These are phyloP conservation scores for Bremia lactucae DNA, from an alignment of 352 stramenopile species.

Conservation along the genomic window DNA sequence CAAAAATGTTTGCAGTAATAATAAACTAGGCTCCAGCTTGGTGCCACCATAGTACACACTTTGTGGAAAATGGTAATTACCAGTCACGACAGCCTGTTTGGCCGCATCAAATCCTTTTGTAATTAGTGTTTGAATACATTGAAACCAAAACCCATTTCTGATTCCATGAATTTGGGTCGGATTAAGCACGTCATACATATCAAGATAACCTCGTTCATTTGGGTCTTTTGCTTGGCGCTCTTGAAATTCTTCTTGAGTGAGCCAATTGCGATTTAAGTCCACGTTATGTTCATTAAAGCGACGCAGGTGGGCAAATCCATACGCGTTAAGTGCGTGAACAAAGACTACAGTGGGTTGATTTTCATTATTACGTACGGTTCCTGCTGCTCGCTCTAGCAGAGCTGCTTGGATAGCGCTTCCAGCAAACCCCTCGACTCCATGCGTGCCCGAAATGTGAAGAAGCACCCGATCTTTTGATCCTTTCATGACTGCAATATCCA, in stretches of 20 bases:
- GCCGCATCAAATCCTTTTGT: constrained; percentile 36
- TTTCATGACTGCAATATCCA: constrained; percentile 56
- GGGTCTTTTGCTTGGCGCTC: constrained; percentile 38
- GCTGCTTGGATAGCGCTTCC: constrained; percentile 72
- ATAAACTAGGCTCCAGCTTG: constrained; percentile 58
- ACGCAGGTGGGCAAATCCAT: constrained; percentile 82
- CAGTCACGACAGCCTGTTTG: constrained; percentile 80
- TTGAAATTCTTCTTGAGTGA: constrained; percentile 45
- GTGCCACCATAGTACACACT: constrained; percentile 84
- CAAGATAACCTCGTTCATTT: constrained; percentile 70
- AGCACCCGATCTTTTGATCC: constrained; percentile 39
- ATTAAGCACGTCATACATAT: constrained; percentile 66
- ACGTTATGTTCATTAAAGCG: constrained; percentile 91
- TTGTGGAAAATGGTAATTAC: constrained; percentile 82
- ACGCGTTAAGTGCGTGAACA: constrained; percentile 89
- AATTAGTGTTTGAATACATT: constrained; percentile 19
- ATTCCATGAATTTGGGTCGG: constrained; percentile 22
- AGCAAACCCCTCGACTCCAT: constrained; percentile 75
- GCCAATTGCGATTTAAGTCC: constrained; percentile 90
- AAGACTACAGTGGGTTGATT: constrained; percentile 75
- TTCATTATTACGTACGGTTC: neutral
- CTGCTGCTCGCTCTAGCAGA: constrained; percentile 26
- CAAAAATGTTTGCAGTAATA: constrained; percentile 55
- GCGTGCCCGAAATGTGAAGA: constrained; percentile 72
- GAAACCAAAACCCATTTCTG: constrained; percentile 43